These are phyloP conservation scores for Boletus albobrunnescens DNA, from an alignment of 1,284 basidiomycete species.

Conservation along the genomic window DNA sequence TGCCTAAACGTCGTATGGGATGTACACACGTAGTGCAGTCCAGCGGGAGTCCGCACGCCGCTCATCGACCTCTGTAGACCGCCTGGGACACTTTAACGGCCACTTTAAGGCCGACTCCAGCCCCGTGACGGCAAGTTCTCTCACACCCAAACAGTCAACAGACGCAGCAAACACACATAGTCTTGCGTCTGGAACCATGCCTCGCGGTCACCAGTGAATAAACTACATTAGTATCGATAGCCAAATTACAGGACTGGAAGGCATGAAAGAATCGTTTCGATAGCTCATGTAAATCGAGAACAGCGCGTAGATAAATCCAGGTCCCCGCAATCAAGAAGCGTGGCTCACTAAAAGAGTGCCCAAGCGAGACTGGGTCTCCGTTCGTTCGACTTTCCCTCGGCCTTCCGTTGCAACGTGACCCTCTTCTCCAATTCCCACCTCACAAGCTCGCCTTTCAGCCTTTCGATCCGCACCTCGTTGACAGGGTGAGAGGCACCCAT, in stretches of 20 bases:
- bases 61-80: too few relatives aligned
- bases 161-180: too few relatives aligned
- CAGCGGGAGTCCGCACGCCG: too few relatives aligned
- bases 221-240: neutral
- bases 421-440: constrained; percentile 49
- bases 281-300: neutral
- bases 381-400: constrained; percentile 19
- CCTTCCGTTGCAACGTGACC: constrained; percentile 22
- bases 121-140: too few relatives aligned
- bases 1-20: neutral
- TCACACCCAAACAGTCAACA: too few relatives aligned
- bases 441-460: constrained; percentile 49
- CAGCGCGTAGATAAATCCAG: neutral
- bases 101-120: too few relatives aligned
- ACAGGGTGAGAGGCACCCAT: constrained; percentile 50
- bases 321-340: neutral
- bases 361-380: constrained; percentile 10
- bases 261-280: neutral
- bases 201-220: neutral
- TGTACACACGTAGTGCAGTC: neutral
- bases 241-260: constrained; percentile 1
- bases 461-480: constrained; percentile 46
- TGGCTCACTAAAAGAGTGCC: constrained; percentile 14
- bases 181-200: too few relatives aligned
- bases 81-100: too few relatives aligned